Base-by-base conservation (phyloP, 2,329 filamentous ascomycete genomes). In the Fusarium abutilonis region DNA sequence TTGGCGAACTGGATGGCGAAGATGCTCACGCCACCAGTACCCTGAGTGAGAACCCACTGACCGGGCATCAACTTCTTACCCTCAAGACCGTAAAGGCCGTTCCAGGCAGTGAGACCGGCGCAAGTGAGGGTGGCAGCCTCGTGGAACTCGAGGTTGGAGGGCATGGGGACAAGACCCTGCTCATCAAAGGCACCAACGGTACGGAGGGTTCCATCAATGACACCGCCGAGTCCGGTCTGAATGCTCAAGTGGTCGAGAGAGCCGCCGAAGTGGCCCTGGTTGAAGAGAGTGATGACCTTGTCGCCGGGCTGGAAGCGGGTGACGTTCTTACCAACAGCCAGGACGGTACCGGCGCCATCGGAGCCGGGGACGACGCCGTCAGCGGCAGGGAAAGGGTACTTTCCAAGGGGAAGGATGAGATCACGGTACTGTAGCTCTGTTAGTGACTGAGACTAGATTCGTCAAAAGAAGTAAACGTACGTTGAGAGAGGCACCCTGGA, bases 21-120 rank as follows among this genome's bases (percentile, higher is more conserved):
- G 57, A 90, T 80, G 60, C 82, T 85, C 8, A 91, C 88, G 55
- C 88, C 88, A 17, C 89, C 88, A 0, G 87, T 90, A n/a, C 88
- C 89, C 74, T 90, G 86, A 1, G 87, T 87, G 31, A 91, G 79
- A 4, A 91, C 86, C 66, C 74, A 80, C 59, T 83, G 75, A 4
- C 86, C 86, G 0, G 84, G 81, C 68, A 79, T 78, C 55, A 89
- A 62, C 42, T 70, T 69, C 57, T 73, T 71, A 21, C 78, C 76
- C 64, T 74, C 74, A 28, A 86, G 68, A 3, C 87, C 87, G 65
- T 84, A 88, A 11, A 89, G 77, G 3, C 84, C 84, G 70, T 89
- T 89, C 87, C 87, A 90, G 23, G 83, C 84, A 3, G 87, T 90
- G 42, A 89, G 68, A 2, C 77, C 86, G 2, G 87, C 86, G 67